Percentiles rank a stretch among this genome's conserved stretches.
Conservation (phyloP, 2,329 filamentous ascomycete species). For the Thielaviopsis populi region DNA sequence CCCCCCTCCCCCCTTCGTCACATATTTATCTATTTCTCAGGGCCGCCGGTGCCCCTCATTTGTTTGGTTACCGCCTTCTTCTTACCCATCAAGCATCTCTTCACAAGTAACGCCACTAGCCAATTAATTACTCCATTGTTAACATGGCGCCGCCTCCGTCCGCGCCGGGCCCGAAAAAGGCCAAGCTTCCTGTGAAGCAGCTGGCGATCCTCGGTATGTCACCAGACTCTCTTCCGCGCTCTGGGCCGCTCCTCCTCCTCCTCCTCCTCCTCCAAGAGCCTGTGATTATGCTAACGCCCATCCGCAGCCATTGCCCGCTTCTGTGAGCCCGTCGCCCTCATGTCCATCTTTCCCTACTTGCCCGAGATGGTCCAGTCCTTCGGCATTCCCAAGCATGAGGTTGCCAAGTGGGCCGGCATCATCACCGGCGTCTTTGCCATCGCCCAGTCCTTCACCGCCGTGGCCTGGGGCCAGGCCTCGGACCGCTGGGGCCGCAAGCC, state of each 20-base stretch:
- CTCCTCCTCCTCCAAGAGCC: no score
- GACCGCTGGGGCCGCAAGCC: conserved; percentile 73
- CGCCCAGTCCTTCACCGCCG: conserved; percentile 54
- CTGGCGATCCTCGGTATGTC: conserved; percentile 17
- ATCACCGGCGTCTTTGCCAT: conserved; percentile 59
- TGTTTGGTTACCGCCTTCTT: background rate
- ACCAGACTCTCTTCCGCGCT: background rate
- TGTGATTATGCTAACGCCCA: background rate
- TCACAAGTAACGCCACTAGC: background rate
- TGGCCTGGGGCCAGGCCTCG: conserved; percentile 61
- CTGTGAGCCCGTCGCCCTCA: conserved; percentile 58
- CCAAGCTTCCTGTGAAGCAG: conserved; percentile 15
- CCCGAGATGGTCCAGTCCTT: conserved; percentile 78
- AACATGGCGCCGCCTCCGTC: conserved; percentile 5
- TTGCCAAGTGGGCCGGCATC: conserved; percentile 69
- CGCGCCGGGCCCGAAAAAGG: conserved; percentile 6
- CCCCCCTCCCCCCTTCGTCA: no score
- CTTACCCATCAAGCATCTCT: background rate
- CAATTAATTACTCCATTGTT: background rate
- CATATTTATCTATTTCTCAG: background rate
- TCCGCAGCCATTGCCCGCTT: conserved; percentile 57
- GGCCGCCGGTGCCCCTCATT: background rate
- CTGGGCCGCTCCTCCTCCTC: no score
- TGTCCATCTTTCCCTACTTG: conserved; percentile 54
- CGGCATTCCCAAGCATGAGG: conserved; percentile 51